A percentile compares a stretch with the other conserved stretches of the same genome.
phyloP scores from a whole-genome alignment of 169 alveolate genomes.

The Cryptosporidium sp. region DNA sequence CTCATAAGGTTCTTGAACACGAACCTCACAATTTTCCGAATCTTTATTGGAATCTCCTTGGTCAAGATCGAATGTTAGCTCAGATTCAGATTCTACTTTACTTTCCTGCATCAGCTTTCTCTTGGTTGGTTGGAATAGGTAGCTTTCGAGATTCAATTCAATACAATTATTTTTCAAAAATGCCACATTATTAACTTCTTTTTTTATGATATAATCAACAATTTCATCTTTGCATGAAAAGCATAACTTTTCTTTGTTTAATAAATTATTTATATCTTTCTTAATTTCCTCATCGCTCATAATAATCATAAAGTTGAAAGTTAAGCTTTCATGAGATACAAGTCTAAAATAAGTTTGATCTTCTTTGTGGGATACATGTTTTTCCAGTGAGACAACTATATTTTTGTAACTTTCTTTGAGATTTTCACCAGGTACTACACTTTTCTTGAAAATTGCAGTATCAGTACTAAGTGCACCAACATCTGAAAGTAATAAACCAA shows the following conservation, averaged over 20 bases:
- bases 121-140: neutral
- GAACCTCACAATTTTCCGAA: neutral
- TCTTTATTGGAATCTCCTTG: neutral
- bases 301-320: neutral
- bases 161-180: slow-evolving; percentile 6
- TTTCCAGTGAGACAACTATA: neutral
- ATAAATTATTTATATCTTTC: neutral
- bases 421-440: neutral
- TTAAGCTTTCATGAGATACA: neutral
- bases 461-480: neutral
- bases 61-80: neutral
- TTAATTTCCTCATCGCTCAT: neutral
- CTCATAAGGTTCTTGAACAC: neutral
- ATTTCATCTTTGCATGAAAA: neutral
- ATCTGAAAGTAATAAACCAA: neutral
- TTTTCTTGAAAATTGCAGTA: neutral
- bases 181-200: neutral
- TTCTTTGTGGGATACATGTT: neutral
- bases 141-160: neutral
- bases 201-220: neutral
- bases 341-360: neutral
- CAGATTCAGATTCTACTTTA: neutral
- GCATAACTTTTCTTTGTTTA: neutral
- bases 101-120: neutral
- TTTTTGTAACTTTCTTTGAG: neutral